These are phyloP conservation scores for Globisporangium sylvaticum DNA, from an alignment of 352 stramenopile species.

Conservation along the genomic window DNA sequence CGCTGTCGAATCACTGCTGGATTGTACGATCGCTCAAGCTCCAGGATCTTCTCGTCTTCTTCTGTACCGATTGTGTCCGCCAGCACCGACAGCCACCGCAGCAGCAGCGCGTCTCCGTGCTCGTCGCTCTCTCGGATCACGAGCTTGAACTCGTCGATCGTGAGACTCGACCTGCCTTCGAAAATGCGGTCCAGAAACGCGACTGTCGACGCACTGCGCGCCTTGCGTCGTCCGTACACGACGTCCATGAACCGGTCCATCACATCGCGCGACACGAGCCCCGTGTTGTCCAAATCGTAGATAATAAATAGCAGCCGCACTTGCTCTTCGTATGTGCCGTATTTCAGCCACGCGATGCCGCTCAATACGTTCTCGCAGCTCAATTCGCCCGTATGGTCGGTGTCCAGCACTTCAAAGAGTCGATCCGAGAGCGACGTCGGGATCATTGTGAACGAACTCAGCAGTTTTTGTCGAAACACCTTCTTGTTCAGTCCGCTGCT, in stretches of 20 bases:
- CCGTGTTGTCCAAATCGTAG: slow-evolving; percentile 72
- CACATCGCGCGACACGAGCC: slow-evolving; percentile 60
- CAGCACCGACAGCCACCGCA: slow-evolving; percentile 63
- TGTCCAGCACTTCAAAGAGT: slow-evolving; percentile 82
- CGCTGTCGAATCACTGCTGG: slow-evolving; percentile 73
- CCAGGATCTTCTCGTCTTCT: slow-evolving; percentile 69
- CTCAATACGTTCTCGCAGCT: slow-evolving; percentile 60
- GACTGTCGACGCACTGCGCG: slow-evolving; percentile 38
- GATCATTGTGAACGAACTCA: slow-evolving; percentile 75
- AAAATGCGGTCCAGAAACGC: slow-evolving; percentile 64
- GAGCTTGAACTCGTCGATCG: slow-evolving; percentile 59
- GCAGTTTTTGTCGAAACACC: slow-evolving; percentile 74
- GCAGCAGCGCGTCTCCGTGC: slow-evolving; percentile 46
- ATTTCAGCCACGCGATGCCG: slow-evolving; percentile 71
- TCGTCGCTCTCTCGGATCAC: slow-evolving; percentile 53
- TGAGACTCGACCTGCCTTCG: slow-evolving; percentile 29
- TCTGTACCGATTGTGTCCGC: slow-evolving; percentile 61
- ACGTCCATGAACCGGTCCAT: slow-evolving; percentile 84
- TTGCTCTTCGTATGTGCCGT: slow-evolving; percentile 69
- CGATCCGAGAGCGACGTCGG: slow-evolving; percentile 79
- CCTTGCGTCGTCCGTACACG: slow-evolving; percentile 63
- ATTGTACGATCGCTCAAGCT: slow-evolving; percentile 76
- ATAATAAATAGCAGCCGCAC: slow-evolving; percentile 78
- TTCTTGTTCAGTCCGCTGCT: slow-evolving; percentile 51
- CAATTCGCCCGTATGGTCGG: slow-evolving; percentile 56